phyloP scores from a whole-genome alignment of 176 grass and related monocot genomes.

The Olyra latifolia region DNA sequence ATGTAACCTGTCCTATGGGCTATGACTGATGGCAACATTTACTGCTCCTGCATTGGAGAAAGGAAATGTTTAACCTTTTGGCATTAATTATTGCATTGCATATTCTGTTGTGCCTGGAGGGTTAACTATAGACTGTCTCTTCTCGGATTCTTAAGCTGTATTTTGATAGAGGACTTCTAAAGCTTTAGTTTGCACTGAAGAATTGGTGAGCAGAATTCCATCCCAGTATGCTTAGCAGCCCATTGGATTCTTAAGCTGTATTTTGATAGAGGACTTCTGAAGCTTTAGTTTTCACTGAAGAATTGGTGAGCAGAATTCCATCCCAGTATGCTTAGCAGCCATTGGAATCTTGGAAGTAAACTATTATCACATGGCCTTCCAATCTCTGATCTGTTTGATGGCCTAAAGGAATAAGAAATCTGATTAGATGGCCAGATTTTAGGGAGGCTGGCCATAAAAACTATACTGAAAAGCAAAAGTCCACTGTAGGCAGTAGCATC shows the following conservation, averaged over 20 bases:
- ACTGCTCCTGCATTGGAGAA: not conserved
- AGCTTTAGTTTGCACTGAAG: constrained; percentile 10
- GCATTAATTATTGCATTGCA: not conserved
- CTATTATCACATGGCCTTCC: constrained; percentile 28
- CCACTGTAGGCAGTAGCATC: not conserved
- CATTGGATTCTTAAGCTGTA: not conserved
- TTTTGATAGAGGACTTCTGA: not conserved
- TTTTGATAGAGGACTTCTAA: not conserved
- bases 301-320: not conserved
- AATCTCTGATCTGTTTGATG: not conserved
- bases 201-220: not conserved
- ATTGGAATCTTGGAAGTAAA: not conserved
- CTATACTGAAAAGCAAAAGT: not conserved
- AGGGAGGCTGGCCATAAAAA: not conserved
- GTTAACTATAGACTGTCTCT: not conserved
- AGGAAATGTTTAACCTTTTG: not conserved
- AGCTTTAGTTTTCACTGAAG: constrained; percentile 7
- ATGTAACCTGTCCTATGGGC: not conserved
- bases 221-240: not conserved
- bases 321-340: constrained; percentile 2
- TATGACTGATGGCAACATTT: not conserved
- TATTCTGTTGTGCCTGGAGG: not conserved
- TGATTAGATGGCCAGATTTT: constrained; percentile 11
- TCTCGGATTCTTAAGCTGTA: not conserved
- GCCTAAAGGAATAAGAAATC: not conserved